Conservation (phyloP, 2,329 filamentous ascomycete genomes). For the Fusarium tanahbumbuense region DNA sequence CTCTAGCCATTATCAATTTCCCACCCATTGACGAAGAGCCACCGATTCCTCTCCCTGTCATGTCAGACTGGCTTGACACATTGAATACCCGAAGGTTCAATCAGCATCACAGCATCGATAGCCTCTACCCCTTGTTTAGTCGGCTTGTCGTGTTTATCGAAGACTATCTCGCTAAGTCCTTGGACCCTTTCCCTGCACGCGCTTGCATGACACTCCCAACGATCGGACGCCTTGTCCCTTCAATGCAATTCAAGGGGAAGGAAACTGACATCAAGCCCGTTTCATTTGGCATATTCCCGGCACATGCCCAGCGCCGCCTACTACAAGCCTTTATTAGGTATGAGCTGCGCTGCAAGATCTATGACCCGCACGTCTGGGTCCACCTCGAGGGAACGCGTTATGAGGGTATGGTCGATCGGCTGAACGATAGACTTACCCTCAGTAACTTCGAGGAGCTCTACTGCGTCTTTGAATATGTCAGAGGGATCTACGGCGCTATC, state of each 20-base stretch:
- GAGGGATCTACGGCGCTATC: background rate
- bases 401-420: background rate
- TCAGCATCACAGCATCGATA: no score
- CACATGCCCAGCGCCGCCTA: background rate
- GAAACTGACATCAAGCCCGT: background rate
- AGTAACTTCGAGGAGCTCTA: background rate
- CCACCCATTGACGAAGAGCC: background rate
- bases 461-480: background rate
- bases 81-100: no score
- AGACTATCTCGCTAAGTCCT: background rate
- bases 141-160: background rate
- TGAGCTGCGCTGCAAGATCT: background rate
- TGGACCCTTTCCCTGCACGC: background rate
- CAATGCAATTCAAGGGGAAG: background rate
- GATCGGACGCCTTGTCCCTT: background rate
- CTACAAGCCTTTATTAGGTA: background rate
- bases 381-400: background rate
- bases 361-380: background rate
- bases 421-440: background rate
- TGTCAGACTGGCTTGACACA: background rate
- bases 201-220: background rate
- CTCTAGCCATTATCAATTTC: background rate
- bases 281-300: background rate
- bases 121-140: background rate
- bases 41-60: no score